Evolutionary conservation across 1,284 basidiomycete species (phyloP).

Genomic region (Ustilago trichophora): DNA sequence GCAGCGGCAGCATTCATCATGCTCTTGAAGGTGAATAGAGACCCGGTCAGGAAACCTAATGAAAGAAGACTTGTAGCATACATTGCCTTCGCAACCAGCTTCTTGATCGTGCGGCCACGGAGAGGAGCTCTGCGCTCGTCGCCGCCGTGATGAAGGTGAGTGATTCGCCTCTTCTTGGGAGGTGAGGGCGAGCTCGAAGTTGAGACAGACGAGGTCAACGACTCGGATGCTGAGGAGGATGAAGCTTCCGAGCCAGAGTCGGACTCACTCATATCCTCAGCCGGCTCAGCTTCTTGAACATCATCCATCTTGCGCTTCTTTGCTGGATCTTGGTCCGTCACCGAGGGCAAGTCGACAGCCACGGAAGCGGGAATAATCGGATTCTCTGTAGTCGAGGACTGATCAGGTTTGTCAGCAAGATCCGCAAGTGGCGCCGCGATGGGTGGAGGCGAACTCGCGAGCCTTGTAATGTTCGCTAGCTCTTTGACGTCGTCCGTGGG

Average conservation of each 20-base stretch:
- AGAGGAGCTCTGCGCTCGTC: background rate
- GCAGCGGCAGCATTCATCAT: conserved; percentile 38
- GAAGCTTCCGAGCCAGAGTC: background rate
- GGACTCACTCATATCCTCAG: no score
- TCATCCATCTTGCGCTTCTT: no score
- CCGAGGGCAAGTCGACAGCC: no score
- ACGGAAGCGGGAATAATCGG: no score
- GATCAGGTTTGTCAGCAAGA: no score
- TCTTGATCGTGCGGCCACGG: conserved; percentile 2
- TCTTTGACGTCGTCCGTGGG: no score
- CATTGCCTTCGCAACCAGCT: conserved; percentile 6
- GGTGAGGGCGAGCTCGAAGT: background rate
- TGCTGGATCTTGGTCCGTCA: no score
- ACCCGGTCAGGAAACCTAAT: conserved; percentile 30
- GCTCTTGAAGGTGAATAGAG: conserved; percentile 40
- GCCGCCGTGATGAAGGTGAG: background rate
- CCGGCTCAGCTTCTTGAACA: no score
- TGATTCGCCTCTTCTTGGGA: conserved; percentile 11
- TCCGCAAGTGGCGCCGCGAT: no score
- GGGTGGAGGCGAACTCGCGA: no score
- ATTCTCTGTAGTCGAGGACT: no score
- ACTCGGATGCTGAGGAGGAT: background rate
- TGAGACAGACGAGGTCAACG: background rate
- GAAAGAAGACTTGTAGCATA: conserved; percentile 26
- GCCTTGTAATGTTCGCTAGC: no score